phyloP scores from a whole-genome alignment of 2,329 filamentous ascomycete species.

The Didymella pomorum region DNA sequence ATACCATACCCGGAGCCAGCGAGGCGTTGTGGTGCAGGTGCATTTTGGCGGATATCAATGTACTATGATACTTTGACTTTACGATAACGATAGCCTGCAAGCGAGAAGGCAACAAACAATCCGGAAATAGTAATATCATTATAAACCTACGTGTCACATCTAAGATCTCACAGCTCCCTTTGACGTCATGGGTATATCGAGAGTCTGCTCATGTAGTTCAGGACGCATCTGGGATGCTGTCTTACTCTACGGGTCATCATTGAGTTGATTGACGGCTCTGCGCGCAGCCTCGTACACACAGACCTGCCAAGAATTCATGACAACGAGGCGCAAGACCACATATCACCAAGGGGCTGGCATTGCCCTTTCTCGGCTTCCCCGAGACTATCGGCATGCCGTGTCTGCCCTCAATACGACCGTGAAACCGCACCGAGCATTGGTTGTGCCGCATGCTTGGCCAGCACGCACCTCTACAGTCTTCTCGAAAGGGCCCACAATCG shows the following conservation, averaged over 20 bases:
- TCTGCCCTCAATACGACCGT: constrained; percentile 3
- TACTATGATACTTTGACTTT: neutral
- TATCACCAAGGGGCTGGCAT: neutral
- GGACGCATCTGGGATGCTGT: neutral
- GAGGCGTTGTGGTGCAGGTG: constrained; percentile 13
- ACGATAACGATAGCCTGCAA: constrained; percentile 7
- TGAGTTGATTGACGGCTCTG: neutral
- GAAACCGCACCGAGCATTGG: constrained; percentile 10
- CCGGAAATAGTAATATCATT: constrained; percentile 4
- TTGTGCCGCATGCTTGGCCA: neutral
- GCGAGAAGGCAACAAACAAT: neutral
- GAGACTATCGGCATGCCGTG: neutral
- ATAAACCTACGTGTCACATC: too few relatives aligned
- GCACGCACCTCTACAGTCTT: neutral
- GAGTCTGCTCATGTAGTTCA: neutral
- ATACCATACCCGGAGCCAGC: constrained; percentile 6
- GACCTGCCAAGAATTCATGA: neutral
- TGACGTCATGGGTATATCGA: too few relatives aligned
- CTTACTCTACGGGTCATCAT: neutral
- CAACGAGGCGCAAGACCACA: neutral
- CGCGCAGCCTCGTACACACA: neutral
- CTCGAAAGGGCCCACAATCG: neutral
- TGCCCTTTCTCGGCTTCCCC: constrained; percentile 1
- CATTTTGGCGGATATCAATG: neutral
- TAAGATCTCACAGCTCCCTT: too few relatives aligned